Percentiles rank a stretch among this genome's conserved stretches.
Evolutionary conservation across 805 yeast species (phyloP).

Genomic region (Debaryomyces hansenii): DNA sequence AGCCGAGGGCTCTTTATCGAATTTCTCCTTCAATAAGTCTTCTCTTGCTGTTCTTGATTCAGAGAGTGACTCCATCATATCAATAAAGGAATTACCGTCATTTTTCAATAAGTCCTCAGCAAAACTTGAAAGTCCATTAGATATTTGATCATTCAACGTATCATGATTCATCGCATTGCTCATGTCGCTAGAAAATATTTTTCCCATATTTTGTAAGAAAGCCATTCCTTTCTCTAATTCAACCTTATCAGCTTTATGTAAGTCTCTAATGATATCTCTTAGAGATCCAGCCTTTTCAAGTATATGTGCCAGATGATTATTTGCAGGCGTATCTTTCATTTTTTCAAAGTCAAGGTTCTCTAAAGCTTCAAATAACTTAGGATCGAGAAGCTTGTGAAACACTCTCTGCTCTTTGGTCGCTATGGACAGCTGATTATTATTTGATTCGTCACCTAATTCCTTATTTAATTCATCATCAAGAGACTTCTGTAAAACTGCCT

Average conservation of each 20-base stretch:
- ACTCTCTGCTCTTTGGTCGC: conserved; percentile 13
- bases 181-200: conserved; percentile 12
- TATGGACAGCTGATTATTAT: not conserved
- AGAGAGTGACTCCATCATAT: conserved; percentile 77
- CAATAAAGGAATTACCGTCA: conserved; percentile 75
- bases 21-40: conserved; percentile 18
- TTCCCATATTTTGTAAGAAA: conserved; percentile 22
- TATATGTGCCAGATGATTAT: conserved; percentile 16
- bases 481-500: not conserved
- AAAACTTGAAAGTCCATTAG: conserved; percentile 35
- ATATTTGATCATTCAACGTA: conserved; percentile 18
- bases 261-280: conserved; percentile 23
- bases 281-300: conserved; percentile 26
- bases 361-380: conserved; percentile 26
- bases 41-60: conserved; percentile 42
- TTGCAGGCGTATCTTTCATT: conserved; percentile 16
- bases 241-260: conserved; percentile 24
- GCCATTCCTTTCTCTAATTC: conserved; percentile 26
- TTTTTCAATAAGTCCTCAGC: conserved; percentile 79
- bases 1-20: conserved; percentile 13
- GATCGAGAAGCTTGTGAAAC: conserved; percentile 25
- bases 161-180: conserved; percentile 5
- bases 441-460: not conserved
- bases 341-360: conserved; percentile 24
- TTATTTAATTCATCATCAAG: not conserved